phyloP scores from a whole-genome alignment of 192 early-diverging fungal species.

The Haplosporangium gracile region DNA sequence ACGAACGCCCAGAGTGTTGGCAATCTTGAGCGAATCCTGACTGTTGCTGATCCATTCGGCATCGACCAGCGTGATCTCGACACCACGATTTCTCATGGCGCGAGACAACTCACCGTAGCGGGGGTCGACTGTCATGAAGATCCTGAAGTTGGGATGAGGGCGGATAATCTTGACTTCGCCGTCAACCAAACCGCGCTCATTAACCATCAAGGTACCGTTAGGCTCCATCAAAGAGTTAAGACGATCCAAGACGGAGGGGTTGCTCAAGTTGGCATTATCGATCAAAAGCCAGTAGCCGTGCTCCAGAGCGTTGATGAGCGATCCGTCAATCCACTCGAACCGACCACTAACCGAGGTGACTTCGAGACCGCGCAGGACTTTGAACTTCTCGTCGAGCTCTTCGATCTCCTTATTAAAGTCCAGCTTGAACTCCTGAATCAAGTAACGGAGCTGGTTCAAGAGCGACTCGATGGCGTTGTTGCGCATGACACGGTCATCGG shows the following conservation, averaged over 20 bases:
- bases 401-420: conserved; percentile 33
- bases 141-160: conserved; percentile 92
- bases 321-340: conserved; percentile 99
- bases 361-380: conserved; percentile 60
- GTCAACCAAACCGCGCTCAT: conserved; percentile 90
- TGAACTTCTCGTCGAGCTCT: conserved; percentile 47
- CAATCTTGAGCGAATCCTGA: conserved; percentile 63
- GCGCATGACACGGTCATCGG: conserved; percentile 42
- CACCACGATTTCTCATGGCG: conserved; percentile 97
- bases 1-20: conserved; percentile 62
- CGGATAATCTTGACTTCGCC: conserved; percentile 80
- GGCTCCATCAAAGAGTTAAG: conserved; percentile 95
- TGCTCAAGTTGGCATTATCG: conserved; percentile 97
- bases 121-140: conserved; percentile 97
- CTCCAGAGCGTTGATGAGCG: conserved; percentile 89
- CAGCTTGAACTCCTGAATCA: conserved; percentile 50
- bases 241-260: conserved; percentile 94
- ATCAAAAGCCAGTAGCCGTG: conserved; percentile 94
- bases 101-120: conserved; percentile 92
- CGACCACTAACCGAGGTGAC: conserved; percentile 73
- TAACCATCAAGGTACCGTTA: conserved; percentile 87
- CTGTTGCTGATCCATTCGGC: conserved; percentile 62
- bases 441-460: conserved; percentile 47
- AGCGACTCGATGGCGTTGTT: conserved; percentile 46
- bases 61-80: conserved; percentile 86